Percentiles rank a stretch among this genome's conserved stretches.
Conservation (phyloP, 768 basidiomycete genomes). For the Pleurotus tuoliensis region DNA sequence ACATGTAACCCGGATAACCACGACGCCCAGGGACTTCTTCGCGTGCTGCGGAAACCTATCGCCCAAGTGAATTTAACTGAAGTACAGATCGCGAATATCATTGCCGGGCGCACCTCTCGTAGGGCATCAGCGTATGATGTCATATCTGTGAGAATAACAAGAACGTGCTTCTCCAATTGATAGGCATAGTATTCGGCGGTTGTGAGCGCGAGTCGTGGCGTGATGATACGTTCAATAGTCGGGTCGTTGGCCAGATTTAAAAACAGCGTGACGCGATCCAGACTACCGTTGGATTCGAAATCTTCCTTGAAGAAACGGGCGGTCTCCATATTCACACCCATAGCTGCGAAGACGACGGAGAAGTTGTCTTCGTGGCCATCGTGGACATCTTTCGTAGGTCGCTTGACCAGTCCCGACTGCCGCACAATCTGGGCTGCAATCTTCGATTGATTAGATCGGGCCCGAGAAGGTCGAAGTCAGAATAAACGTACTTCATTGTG, state of each 20-base stretch:
- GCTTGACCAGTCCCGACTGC: conserved; percentile 95
- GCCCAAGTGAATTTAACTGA: conserved; percentile 10
- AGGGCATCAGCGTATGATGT: conserved; percentile 95
- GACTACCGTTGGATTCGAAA: conserved; percentile 97
- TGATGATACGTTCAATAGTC: conserved; percentile 99
- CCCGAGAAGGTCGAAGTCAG: background rate
- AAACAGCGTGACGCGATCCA: conserved; percentile 97
- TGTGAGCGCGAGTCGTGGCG: conserved; percentile 94
- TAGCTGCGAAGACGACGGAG: conserved; percentile 98
- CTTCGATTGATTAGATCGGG: conserved; percentile 33
- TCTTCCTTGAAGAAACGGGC: conserved; percentile 99
- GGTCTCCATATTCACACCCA: conserved; percentile 99
- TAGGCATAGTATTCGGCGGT: conserved; percentile 99
- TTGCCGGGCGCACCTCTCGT: conserved; percentile 65
- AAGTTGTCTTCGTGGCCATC: conserved; percentile 99
- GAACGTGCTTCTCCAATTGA: conserved; percentile 98
- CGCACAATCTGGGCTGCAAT: conserved; percentile 99
- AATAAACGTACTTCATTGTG: conserved; percentile 80
- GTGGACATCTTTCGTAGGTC: conserved; percentile 95
- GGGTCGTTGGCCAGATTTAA: conserved; percentile 98
- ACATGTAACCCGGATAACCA: conserved; percentile 98
- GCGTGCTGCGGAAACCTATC: conserved; percentile 91
- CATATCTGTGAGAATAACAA: conserved; percentile 99
- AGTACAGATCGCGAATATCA: conserved; percentile 13
- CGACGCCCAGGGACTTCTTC: conserved; percentile 99